Base-by-base conservation (phyloP, 2,329 filamentous ascomycete genomes). In the Colletotrichum navitas region DNA sequence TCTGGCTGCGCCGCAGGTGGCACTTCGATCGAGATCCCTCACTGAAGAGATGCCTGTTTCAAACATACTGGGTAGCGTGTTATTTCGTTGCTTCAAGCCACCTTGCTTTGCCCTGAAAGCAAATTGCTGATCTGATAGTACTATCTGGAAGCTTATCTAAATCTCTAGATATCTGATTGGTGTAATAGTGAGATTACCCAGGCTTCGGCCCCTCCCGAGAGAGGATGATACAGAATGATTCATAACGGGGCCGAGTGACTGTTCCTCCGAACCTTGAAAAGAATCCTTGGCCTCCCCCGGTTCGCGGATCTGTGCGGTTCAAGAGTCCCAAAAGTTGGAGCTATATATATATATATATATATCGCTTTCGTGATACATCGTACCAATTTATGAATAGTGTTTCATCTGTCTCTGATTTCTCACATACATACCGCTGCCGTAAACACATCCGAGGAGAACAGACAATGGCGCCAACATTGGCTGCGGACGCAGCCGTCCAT, bases 221-320 rank as follows among this genome's bases (percentile, higher is more conserved):
- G 29, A 29, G n/a, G 24, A 64, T 69, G 69, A 64, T 51, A 18
- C 66, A 36, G 26, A 26, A 64, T 72, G 59, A 72, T 41, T 72
- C 69, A 69, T 69, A 60, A 18, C 54, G 52, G 52, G 36, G 21
- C 47, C 36, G 24, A 21, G 32, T 67, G 47, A 34, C 5, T 21
- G 21, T 8, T 43, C 21, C 21, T 0, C 41, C 36, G 34, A 34
- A 34, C 29, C 59, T 29, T 24, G n/a, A 18, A 54, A 21, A 47
- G 34, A 12, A 62, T 56, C 56, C 56, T 26, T 39, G 63, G 5
- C 21, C 7, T 39, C 5, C 16, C 58, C 7, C 41, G 26, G 18
- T 21, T 29, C 26, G 29, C 21, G 45, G 26, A n/a, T 29, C 32
- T n/a, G n/a, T 7, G n/a, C 21, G n/a, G 43, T 49, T 5, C 14